A percentile compares a stretch with the other conserved stretches of the same genome.
Evolutionary conservation across 2,329 filamentous ascomycete species (phyloP).

Genomic region (Thermomyces lanuginosus): DNA sequence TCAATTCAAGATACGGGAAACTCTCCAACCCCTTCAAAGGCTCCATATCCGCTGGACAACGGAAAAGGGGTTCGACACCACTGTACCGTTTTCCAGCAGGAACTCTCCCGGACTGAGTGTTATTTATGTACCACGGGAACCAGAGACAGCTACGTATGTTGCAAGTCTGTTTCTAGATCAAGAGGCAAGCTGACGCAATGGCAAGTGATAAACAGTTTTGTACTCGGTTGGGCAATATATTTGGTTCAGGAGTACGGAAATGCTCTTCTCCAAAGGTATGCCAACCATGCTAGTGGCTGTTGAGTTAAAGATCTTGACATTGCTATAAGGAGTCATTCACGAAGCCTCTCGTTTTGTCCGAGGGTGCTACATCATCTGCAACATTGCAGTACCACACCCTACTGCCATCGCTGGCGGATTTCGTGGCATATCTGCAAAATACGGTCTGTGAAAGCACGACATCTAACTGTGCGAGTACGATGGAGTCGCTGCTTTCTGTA

Average conservation of each 20-base stretch:
- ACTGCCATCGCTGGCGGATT: slow-evolving; percentile 39
- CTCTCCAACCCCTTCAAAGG: slow-evolving; percentile 50
- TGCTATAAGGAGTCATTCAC: slow-evolving; percentile 43
- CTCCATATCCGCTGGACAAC: slow-evolving; percentile 70
- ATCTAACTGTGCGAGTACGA: slow-evolving; percentile 34
- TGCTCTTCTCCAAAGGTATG: slow-evolving; percentile 48
- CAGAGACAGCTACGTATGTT: slow-evolving; percentile 21
- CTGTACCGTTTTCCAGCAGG: slow-evolving; percentile 57
- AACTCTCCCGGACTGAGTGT: slow-evolving; percentile 68
- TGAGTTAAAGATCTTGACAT: slow-evolving; percentile 26
- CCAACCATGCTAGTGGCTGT: slow-evolving; percentile 36
- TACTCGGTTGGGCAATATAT: neutral
- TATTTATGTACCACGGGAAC: slow-evolving; percentile 47
- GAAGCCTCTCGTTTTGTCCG: slow-evolving; percentile 37
- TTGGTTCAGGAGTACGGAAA: slow-evolving; percentile 29
- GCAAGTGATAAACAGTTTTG: no score
- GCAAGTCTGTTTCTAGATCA: neutral
- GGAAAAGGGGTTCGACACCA: slow-evolving; percentile 37
- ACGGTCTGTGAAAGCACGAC: slow-evolving; percentile 36
- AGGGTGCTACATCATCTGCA: slow-evolving; percentile 46
- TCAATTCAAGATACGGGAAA: slow-evolving; percentile 34
- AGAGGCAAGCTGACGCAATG: slow-evolving; percentile 4
- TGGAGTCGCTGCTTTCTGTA: slow-evolving; percentile 36
- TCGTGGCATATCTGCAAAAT: slow-evolving; percentile 39
- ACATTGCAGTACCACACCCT: slow-evolving; percentile 55